Base-by-base conservation (phyloP, 176 grass and related monocot genomes). In the Luzula sylvatica region DNA sequence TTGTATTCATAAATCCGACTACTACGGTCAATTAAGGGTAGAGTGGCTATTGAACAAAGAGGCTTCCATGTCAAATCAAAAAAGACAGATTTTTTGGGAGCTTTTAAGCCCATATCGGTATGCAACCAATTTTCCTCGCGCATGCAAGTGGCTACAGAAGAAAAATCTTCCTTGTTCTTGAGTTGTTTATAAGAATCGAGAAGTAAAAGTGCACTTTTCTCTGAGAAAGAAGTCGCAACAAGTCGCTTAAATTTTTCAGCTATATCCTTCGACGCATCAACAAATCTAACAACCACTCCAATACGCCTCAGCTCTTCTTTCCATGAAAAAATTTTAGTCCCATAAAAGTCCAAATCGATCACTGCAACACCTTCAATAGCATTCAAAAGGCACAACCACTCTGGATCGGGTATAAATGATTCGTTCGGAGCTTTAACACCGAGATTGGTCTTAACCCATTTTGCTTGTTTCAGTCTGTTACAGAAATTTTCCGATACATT, bases 311-410 rank as follows among this genome's bases (percentile, higher is more conserved):
- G 42, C 42, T 86, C 78, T 47, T 65, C 61, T 63, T 65, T 50
- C 42, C 72, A 94, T 26, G 71, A 67, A 22, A 35, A 47, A 9
- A 73, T 65, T 23, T 28, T 12, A 41, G 3, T 57, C 3, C 67
- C 87, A 46, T 87, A 94, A 42, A 69, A 82, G 42, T 35, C 20
- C n/a, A 53, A 56, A 67, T 94, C 78, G 66, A 94, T 68, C 8
- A 87, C 2, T 1, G 78, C 70, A 61, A 72, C 20, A 8, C 5
- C 42, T 1, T 68, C 9, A 4, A 86, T 65, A 6, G 75, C 23
- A 28, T 71, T 74, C 3, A 73, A 15, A 52, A 93, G 77, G 46
- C 67, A 70, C 14, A 69, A 66, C 77, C 77, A 86, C 44, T 72
- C 57, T 38, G 73, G 52, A 42, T 57, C 19, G 8, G 66, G 56